These are phyloP conservation scores for Yamadazyma diospyri DNA, from an alignment of 1,139 yeast genomes.

Conservation along the genomic window DNA sequence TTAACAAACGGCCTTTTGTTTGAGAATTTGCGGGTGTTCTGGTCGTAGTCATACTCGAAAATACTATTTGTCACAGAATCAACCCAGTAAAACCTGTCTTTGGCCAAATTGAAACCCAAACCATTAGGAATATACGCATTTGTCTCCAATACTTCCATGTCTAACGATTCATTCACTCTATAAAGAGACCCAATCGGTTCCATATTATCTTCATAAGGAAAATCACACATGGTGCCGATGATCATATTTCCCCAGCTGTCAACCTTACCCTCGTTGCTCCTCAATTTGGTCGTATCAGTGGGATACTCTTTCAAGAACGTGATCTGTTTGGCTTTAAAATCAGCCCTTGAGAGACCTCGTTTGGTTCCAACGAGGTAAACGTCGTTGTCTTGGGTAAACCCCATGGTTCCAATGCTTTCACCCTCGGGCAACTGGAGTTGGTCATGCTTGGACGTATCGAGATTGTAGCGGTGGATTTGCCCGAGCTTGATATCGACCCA, in stretches of 20 bases:
- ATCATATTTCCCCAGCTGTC: conserved; percentile 69
- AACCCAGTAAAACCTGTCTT: conserved; percentile 60
- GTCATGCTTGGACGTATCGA: conserved; percentile 33
- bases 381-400: conserved; percentile 47
- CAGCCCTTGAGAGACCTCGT: conserved; percentile 52
- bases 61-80: conserved; percentile 62
- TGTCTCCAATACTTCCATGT: conserved; percentile 29
- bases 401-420: conserved; percentile 61
- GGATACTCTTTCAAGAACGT: conserved; percentile 46
- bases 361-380: conserved; percentile 50
- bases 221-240: conserved; percentile 73
- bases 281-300: conserved; percentile 27
- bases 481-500: conserved; percentile 72
- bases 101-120: conserved; percentile 61
- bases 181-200: conserved; percentile 43
- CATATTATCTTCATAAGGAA: conserved; percentile 19
- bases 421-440: conserved; percentile 33
- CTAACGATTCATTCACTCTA: conserved; percentile 33
- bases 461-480: conserved; percentile 47
- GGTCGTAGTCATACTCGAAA: conserved; percentile 60
- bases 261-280: conserved; percentile 74
- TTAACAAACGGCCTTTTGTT: conserved; percentile 45
- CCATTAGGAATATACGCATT: conserved; percentile 66
- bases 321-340: conserved; percentile 41
- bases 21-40: conserved; percentile 38